Conservation (phyloP, 805 yeast genomes). For the Pichia rugopelliculosa region DNA sequence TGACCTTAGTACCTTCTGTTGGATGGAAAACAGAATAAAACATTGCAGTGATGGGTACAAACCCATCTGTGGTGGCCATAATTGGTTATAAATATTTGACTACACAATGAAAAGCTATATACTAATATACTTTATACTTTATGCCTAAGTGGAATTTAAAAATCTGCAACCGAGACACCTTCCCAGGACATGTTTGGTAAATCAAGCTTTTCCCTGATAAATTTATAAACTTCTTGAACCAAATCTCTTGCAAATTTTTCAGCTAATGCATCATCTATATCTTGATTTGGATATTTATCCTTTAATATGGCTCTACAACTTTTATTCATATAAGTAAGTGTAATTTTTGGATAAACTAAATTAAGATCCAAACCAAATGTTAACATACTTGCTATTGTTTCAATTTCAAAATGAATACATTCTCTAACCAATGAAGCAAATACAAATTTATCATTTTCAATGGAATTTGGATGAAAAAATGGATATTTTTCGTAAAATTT, state of each 20-base stretch:
- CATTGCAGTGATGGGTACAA: conserved; percentile 80
- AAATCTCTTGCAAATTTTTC: conserved; percentile 9
- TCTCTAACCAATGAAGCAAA: conserved; percentile 12
- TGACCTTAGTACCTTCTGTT: conserved; percentile 87
- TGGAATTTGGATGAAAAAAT: conserved; percentile 9
- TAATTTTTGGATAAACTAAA: conserved; percentile 7
- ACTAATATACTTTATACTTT: no score
- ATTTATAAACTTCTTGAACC: conserved; percentile 4
- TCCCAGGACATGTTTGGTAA: conserved; percentile 10
- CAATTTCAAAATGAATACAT: conserved; percentile 15
- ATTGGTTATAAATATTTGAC: background rate
- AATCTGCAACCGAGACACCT: conserved; percentile 5
- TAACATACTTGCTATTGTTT: conserved; percentile 12
- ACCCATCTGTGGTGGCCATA: conserved; percentile 42
- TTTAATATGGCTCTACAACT: conserved; percentile 7
- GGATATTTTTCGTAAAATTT: conserved; percentile 5
- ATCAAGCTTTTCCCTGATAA: conserved; percentile 3
- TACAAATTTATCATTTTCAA: conserved; percentile 4
- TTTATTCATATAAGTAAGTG: conserved; percentile 7
- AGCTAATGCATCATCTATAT: conserved; percentile 4
- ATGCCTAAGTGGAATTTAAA: background rate
- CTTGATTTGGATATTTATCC: conserved; percentile 2
- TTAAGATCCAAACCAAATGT: conserved; percentile 11
- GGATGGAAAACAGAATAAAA: conserved; percentile 94
- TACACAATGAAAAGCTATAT: no score